These are phyloP conservation scores for Xylariaceae sp. DNA, from an alignment of 2,329 filamentous ascomycete species.

Conservation along the genomic window DNA sequence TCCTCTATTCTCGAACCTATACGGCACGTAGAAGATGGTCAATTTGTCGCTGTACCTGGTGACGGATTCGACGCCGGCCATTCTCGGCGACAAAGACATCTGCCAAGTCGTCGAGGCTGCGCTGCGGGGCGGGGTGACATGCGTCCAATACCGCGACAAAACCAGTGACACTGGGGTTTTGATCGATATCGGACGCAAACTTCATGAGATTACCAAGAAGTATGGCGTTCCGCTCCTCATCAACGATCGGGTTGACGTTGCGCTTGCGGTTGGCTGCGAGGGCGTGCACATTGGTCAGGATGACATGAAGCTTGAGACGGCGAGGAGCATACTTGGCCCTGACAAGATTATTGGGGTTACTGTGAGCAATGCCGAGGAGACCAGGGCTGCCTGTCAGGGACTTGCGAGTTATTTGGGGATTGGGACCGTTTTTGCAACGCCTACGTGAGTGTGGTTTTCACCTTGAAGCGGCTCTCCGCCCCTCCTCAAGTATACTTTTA, in stretches of 20 bases:
- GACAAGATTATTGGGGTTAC: conserved; percentile 86
- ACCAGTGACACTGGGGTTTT: conserved; percentile 69
- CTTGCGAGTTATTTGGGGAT: conserved; percentile 92
- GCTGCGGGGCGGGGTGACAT: conserved; percentile 74
- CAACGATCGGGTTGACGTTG: conserved; percentile 91
- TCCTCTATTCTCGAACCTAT: too few species aligned
- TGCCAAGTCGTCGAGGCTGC: conserved; percentile 72
- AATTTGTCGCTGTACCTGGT: conserved; percentile 81
- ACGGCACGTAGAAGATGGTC: conserved; percentile 24
- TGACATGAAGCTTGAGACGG: conserved; percentile 70
- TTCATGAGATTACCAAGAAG: conserved; percentile 68
- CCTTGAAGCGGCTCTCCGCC: conserved; percentile 7
- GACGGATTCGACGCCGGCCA: conserved; percentile 85
- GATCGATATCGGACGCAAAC: conserved; percentile 64
- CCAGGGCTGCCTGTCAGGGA: conserved; percentile 64
- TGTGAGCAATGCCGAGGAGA: conserved; percentile 72
- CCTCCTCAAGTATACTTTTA: not conserved
- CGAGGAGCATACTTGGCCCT: conserved; percentile 69
- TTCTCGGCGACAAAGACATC: conserved; percentile 71
- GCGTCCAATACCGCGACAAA: conserved; percentile 93
- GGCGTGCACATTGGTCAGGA: conserved; percentile 95
- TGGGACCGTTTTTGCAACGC: conserved; percentile 83
- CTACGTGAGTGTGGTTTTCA: conserved; percentile 55
- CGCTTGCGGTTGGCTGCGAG: conserved; percentile 79
- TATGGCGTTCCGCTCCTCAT: conserved; percentile 78